Conservation (phyloP, 2,329 filamentous ascomycete species). For the Colletotrichum spinosum region DNA sequence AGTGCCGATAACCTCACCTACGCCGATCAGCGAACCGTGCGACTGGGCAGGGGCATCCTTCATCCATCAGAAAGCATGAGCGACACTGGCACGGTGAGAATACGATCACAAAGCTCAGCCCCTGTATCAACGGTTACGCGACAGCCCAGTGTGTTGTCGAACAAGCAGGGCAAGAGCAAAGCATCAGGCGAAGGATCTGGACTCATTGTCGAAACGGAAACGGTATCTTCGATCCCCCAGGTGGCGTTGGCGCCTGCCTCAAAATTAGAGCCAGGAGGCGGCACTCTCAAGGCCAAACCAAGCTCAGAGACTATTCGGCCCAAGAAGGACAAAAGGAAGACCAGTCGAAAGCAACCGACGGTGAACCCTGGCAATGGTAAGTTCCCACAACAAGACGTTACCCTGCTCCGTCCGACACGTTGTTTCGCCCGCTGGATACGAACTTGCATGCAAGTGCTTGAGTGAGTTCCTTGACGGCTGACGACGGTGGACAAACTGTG, state of each 20-base stretch:
- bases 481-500: too few relatives aligned
- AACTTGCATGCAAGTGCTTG: too few relatives aligned
- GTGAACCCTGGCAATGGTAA: slow-evolving; percentile 80
- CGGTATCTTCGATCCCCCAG: slow-evolving; percentile 90
- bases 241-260: slow-evolving; percentile 76
- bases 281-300: slow-evolving; percentile 85
- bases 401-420: too few relatives aligned
- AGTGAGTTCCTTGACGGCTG: too few relatives aligned
- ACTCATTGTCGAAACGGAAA: slow-evolving; percentile 98
- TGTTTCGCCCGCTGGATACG: too few relatives aligned
- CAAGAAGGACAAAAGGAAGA: slow-evolving; percentile 91
- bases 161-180: slow-evolving; percentile 77
- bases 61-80: slow-evolving; percentile 70
- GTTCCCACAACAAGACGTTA: slow-evolving; percentile 41
- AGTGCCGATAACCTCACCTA: slow-evolving; percentile 55
- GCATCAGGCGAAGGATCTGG: slow-evolving; percentile 76
- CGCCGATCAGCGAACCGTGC: slow-evolving; percentile 55
- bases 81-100: slow-evolving; percentile 69
- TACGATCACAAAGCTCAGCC: slow-evolving; percentile 55
- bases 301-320: slow-evolving; percentile 97
- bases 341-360: slow-evolving; percentile 77
- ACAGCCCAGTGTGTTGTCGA: slow-evolving; percentile 74
- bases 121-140: slow-evolving; percentile 67
- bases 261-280: slow-evolving; percentile 72
- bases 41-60: slow-evolving; percentile 57